Base-by-base conservation (phyloP, 768 basidiomycete genomes). In the Hygrocybe coccinea region DNA sequence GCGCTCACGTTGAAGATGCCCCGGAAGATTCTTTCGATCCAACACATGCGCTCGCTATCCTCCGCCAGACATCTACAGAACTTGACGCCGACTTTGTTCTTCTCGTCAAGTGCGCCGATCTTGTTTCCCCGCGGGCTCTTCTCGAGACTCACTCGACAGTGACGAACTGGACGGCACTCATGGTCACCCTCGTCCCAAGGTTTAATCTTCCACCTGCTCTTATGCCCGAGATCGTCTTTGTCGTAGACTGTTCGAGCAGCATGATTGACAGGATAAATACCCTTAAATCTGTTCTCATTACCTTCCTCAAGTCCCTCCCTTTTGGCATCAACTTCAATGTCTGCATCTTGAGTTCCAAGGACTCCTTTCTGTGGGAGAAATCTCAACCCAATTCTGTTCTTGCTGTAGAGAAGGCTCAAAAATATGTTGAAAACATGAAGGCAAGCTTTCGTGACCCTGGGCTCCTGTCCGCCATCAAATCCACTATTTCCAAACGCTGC, bases 181-280 rank as follows among this genome's bases (percentile, higher is more conserved):
- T 53, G 52, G 52, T 53, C 52, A 53, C 43, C 11, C 52, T 53
- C 15, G 52, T 53, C 12, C 52, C 52, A 10, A 53, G 43, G 21
- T 53, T 53, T 24, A n/a, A 29, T 6, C 37, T 53, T 14, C 52
- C 37, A 44, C 7, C 38, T 1, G 22, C 29, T 45, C 38, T 15
- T 11, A 41, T 11, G 24, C 52, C 52, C 17, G 52, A 53, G 33
- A 53, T 53, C 10, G 52, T 53, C 24, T 53, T 53, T 38, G 22
- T 53, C 10, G 52, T 35, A 19, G 52, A 53, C 21, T 38, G 52
- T 43, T 29, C 15, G 19, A 19, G 36, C 9, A 41, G 50, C 36
- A 52, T 52, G 50, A 21, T 17, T 19, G 3, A 24, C 2, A 17
- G 37, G 12, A 39, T 52, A 10, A 35, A n/a, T 5, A 4, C 50